Evolutionary conservation across 306 rosid genomes (phyloP), one percentile per base, ranked within the genome.

Genomic region (Potentilla sterilis): DNA sequence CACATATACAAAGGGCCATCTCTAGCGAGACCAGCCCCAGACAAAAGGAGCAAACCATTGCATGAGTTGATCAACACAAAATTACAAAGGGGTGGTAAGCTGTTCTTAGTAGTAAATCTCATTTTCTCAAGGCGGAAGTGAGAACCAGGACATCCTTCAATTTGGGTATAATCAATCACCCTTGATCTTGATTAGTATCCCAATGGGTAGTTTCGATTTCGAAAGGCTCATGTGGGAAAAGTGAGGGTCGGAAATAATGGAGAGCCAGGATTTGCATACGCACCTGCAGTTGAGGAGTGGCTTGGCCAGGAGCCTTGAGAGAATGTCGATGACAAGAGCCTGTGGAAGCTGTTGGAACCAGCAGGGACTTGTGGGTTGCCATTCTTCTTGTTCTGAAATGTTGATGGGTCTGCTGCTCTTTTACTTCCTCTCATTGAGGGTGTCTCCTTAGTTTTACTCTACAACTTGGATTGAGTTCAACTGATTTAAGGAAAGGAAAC

Each of bases 201-300:
- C 64, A 24, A 21, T 22, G 64, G 34, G 64, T 57, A 1, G n/a
- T n/a, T 55, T 58, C 1, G 68, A 15, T n/a, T 55, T 58, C 1
- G 68, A 15, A 65, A 51, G 49, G 42, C 9, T 24, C 37, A 47
- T 49, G 1, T 37, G 16, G 8, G 34, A 19, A 54, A 66, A 76
- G 8, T 55, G 79, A 40, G 66, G 67, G 24, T 66, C 14, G 21
- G 67, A 67, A 37, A 21, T 67, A 14, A 67, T 22, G 19, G 24
- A 44, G 22, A 65, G 51, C 79, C 74, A 76, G 15, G 16, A n/a
- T 52, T 76, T 76, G 73, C 79, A 66, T 34, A 51, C 57, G 15
- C 79, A 66, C 46, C 55, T 76, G 74, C 44, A 67, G 34, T 6
- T 55, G 43, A 76, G 32, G 55, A 67, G 40, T 67, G 32, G 0